Conservation (phyloP, 345 rosid species). For the Cochlearia excelsa region DNA sequence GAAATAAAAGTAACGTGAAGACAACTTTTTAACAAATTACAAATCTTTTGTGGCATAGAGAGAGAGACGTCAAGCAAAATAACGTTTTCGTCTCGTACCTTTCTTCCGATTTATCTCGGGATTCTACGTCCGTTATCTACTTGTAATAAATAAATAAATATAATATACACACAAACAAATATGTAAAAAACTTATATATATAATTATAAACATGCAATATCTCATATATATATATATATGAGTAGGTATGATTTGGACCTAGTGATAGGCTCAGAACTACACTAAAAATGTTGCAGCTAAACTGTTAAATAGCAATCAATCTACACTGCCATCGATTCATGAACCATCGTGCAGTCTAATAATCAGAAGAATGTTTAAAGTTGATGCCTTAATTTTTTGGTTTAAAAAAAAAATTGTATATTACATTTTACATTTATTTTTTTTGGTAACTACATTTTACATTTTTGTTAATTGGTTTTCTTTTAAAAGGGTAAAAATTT, state of each 20-base stretch:
- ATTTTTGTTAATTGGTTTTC: too few species aligned
- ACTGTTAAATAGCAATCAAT: conserved; percentile 32
- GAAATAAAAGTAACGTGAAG: conserved; percentile 26
- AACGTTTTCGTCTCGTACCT: conserved; percentile 36
- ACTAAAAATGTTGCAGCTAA: conserved; percentile 38
- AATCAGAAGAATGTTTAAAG: conserved; percentile 38
- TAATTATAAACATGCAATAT: conserved; percentile 5
- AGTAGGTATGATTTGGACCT: conserved; percentile 31
- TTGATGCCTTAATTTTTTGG: conserved; percentile 18
- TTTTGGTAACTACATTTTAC: too few species aligned
- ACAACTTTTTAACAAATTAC: conserved; percentile 24
- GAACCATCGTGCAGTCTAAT: conserved; percentile 33
- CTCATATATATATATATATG: conserved; percentile 4
- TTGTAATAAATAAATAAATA: conserved; percentile 1
- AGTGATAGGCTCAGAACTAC: conserved; percentile 41
- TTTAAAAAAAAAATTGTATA: not conserved
- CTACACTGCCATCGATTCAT: conserved; percentile 34
- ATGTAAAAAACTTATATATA: not conserved
- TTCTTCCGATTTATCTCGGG: conserved; percentile 39
- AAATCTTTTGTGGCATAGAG: conserved; percentile 29
- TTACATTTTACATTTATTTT: too few species aligned
- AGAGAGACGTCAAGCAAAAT: conserved; percentile 34
- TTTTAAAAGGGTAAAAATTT: too few species aligned
- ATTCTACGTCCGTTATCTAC: conserved; percentile 34
- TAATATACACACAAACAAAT: conserved; percentile 13